These are phyloP conservation scores for Euphorbia corollata DNA, from an alignment of 441 rosid genomes.

Conservation along the genomic window DNA sequence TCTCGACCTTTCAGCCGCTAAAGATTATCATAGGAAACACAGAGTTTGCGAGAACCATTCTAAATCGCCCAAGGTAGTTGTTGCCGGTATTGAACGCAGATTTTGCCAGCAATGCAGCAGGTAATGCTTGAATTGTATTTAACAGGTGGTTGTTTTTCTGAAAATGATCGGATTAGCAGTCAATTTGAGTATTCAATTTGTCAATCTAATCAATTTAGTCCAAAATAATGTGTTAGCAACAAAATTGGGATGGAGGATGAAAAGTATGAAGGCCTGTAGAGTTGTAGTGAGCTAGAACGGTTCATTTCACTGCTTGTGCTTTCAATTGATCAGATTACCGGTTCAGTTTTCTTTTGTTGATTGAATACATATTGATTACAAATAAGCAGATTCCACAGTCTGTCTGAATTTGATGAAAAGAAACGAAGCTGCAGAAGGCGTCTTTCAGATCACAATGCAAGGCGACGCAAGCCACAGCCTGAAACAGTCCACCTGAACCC, in stretches of 20 bases:
- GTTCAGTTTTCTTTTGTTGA: neutral
- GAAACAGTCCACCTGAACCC: conserved; percentile 44
- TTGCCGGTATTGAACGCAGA: conserved; percentile 68
- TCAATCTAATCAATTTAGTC: neutral
- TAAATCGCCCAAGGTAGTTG: conserved; percentile 63
- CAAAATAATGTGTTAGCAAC: no score
- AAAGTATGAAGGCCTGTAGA: neutral
- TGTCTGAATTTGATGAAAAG: conserved; percentile 82
- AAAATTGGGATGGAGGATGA: no score
- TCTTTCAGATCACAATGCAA: conserved; percentile 87
- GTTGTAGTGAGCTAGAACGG: neutral
- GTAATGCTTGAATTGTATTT: conserved; percentile 25
- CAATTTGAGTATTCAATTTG: neutral
- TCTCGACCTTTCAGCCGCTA: conserved; percentile 70
- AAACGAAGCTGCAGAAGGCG: conserved; percentile 90
- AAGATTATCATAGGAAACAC: conserved; percentile 76
- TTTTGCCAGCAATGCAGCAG: conserved; percentile 98
- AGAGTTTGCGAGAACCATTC: conserved; percentile 81
- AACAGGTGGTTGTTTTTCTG: neutral
- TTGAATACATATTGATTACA: conserved; percentile 12
- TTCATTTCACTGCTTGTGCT: conserved; percentile 9
- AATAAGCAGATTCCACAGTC: conserved; percentile 63
- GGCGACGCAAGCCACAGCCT: conserved; percentile 85
- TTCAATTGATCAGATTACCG: neutral
- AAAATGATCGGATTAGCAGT: neutral